Percentiles rank a stretch among this genome's conserved stretches.
Conservation (phyloP, 2,329 filamentous ascomycete species). For the Fusarium sp. region DNA sequence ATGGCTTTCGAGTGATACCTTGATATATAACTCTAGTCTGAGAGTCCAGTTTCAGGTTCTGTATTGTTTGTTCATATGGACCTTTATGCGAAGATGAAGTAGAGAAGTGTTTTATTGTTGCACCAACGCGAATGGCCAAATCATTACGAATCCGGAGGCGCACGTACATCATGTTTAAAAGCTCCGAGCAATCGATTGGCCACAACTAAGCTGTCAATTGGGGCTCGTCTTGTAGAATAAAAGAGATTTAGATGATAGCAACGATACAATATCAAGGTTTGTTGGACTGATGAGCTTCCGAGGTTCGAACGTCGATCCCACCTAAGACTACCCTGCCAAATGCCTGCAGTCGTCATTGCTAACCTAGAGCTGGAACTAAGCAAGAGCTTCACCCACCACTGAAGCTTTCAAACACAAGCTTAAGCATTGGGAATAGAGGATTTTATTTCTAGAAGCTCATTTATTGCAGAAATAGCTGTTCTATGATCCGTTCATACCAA, state of each 20-base stretch:
- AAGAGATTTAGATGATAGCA: no score
- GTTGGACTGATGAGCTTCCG: neutral
- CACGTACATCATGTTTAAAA: no score
- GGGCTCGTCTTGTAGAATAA: no score
- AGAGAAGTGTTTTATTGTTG: neutral
- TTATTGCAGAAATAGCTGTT: no score
- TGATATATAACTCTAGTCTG: constrained; percentile 9
- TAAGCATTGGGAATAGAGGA: neutral
- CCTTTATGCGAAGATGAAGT: neutral
- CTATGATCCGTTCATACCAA: no score
- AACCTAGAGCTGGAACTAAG: neutral
- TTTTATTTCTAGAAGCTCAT: no score
- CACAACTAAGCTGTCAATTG: no score
- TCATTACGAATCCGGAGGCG: no score
- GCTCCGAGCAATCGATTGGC: no score
- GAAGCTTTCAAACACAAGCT: neutral
- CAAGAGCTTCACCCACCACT: no score
- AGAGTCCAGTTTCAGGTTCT: neutral
- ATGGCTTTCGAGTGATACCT: neutral
- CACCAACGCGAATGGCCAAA: neutral
- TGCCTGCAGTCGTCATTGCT: neutral
- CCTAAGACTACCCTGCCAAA: constrained; percentile 3
- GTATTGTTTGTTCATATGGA: constrained; percentile 1
- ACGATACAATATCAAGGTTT: no score
- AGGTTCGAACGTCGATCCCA: neutral